phyloP scores from a whole-genome alignment of 305 asterid genomes.

The Andrographis paniculata region DNA sequence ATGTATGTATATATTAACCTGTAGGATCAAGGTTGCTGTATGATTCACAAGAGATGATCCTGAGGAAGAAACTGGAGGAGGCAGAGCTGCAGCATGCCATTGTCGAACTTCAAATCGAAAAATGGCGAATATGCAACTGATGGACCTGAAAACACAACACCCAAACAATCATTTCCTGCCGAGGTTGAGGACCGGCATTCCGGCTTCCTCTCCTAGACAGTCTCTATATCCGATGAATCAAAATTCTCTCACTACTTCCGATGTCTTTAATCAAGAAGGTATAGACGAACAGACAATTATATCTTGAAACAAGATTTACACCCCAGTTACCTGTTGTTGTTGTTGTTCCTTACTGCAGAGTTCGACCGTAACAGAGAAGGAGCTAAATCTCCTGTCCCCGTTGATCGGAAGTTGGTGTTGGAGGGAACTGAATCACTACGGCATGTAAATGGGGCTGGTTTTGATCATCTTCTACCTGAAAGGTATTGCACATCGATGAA shows the following conservation, averaged over 20 bases:
- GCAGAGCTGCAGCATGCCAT: constrained; percentile 80
- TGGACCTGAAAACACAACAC: constrained; percentile 67
- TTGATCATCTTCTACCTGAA: constrained; percentile 36
- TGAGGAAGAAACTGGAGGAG: constrained; percentile 77
- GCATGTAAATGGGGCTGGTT: constrained; percentile 23
- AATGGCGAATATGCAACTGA: constrained; percentile 65
- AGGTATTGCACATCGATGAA: constrained; percentile 31
- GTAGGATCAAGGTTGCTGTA: constrained; percentile 66
- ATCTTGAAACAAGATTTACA: neutral
- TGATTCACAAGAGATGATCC: constrained; percentile 72
- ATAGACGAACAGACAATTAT: neutral
- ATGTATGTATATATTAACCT: neutral
- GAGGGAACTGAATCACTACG: constrained; percentile 38
- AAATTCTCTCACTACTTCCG: constrained; percentile 21
- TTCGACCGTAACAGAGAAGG: constrained; percentile 28
- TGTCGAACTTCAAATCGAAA: constrained; percentile 76
- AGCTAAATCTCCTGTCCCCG: constrained; percentile 22
- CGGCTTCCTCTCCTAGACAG: constrained; percentile 46
- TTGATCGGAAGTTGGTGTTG: constrained; percentile 24
- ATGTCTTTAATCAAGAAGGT: constrained; percentile 28
- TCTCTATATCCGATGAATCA: constrained; percentile 42
- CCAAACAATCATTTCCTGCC: constrained; percentile 46
- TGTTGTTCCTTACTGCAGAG: constrained; percentile 19
- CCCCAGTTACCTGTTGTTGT: neutral
- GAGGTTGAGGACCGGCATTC: constrained; percentile 32